Evolutionary conservation across 108 stramenopile genomes (phyloP), one percentile per base, ranked within the genome.

Genomic region (Cyclotella baltica): DNA sequence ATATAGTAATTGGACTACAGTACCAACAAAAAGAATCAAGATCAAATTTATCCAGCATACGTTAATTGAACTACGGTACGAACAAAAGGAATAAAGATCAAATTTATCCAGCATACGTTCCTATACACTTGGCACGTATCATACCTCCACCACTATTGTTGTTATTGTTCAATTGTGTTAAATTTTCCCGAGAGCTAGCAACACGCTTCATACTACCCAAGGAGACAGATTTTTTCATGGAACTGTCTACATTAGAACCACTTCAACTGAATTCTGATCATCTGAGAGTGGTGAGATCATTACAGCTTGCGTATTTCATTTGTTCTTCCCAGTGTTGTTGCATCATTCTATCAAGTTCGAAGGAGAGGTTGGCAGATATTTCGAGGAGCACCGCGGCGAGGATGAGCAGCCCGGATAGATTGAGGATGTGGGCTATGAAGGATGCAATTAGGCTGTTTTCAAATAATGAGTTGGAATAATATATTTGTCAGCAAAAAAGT

Each of bases 321-420:
- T 95, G 89, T 56, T 93, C 92, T 62, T 92, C 88, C 96, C 96
- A 94, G 75, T 94, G 91, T 20, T 85, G 81, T 72, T 92, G 90
- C 93, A 96, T 96, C 19, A 96, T 93, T 55, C 84, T 73, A 20
- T 93, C 96, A 18, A 96, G 70, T 83, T 94, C 92, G 48, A 94
- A 87, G 15, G 91, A 90, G 20, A 92, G 72, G 68, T 94, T 83
- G 25, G 93, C 93, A 15, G 88, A 87, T 29, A 92, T 50, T 75
- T 91, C 90, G 62, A 96, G 81, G 43, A 96, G 50, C 13, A 89
- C 25, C 43, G 92, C 90, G 11, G 95, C 89, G 10, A 93, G 57
- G 37, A 93, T 40, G 33, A 96, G 81, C 34, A 96, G 64, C 33
- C 93, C 93, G 0, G 93, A 85, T 11, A 96, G 51, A 43, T 89